These are phyloP conservation scores for Trichosanthes truncata DNA, from an alignment of 306 rosid species.

Conservation along the genomic window DNA sequence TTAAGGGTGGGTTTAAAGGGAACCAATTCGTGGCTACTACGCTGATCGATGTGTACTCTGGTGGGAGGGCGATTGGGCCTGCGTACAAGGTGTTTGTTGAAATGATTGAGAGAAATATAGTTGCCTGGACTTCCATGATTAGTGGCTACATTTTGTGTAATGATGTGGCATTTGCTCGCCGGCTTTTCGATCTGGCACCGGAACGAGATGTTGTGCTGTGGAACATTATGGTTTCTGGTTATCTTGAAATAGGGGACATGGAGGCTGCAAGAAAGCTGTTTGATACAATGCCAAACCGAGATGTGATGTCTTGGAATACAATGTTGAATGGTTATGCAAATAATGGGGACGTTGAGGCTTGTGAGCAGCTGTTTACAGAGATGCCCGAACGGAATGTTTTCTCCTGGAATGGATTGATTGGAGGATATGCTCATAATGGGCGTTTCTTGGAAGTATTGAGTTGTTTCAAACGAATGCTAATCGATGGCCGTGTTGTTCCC, in stretches of 20 bases:
- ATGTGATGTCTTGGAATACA: conserved; percentile 65
- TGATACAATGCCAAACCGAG: conserved; percentile 48
- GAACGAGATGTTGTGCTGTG: conserved; percentile 62
- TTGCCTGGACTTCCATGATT: conserved; percentile 68
- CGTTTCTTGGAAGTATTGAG: conserved; percentile 30
- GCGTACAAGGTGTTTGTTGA: conserved; percentile 61
- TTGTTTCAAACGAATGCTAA: conserved; percentile 52
- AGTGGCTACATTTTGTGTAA: conserved; percentile 32
- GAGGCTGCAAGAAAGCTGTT: conserved; percentile 43
- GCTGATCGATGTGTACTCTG: conserved; percentile 53
- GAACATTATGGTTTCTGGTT: conserved; percentile 58
- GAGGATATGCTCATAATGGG: conserved; percentile 47
- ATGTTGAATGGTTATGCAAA: conserved; percentile 57
- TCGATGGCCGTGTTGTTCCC: conserved; percentile 40
- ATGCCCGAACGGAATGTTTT: conserved; percentile 63
- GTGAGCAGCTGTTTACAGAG: conserved; percentile 47
- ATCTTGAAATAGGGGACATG: conserved; percentile 42
- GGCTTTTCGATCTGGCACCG: conserved; percentile 51
- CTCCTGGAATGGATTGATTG: conserved; percentile 71
- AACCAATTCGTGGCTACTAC: conserved; percentile 46
- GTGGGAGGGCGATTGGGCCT: conserved; percentile 24
- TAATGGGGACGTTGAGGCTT: conserved; percentile 34
- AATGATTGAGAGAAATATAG: conserved; percentile 53
- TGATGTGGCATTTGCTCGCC: conserved; percentile 41
- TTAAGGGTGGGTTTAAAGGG: conserved; percentile 40